A percentile compares a stretch with the other conserved stretches of the same genome.
These are phyloP conservation scores for Phytophthora colocasiae DNA, from an alignment of 352 stramenopile genomes.

Conservation along the genomic window DNA sequence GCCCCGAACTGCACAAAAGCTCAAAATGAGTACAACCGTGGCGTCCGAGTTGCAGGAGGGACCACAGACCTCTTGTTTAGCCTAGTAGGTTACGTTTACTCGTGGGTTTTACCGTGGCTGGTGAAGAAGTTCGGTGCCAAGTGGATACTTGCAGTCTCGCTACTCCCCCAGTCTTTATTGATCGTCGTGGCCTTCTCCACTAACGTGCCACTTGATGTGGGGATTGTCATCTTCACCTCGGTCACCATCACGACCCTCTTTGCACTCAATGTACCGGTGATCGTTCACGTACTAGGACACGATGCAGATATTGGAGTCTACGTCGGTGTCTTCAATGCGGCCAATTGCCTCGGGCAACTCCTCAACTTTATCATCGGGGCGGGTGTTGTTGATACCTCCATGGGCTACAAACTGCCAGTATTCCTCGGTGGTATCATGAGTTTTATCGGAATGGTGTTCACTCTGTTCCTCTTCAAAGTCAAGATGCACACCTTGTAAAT, in stretches of 20 bases:
- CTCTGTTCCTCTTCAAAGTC: conserved; percentile 49
- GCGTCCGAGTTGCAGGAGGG: conserved; percentile 39
- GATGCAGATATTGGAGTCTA: conserved; percentile 33
- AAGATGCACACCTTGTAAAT: conserved; percentile 51
- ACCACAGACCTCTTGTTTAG: conserved; percentile 49
- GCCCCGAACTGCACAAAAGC: conserved; percentile 35
- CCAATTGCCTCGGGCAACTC: conserved; percentile 33
- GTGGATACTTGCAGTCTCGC: conserved; percentile 20
- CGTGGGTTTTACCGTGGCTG: conserved; percentile 50
- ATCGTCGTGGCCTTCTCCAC: conserved; percentile 23
- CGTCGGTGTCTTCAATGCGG: conserved; percentile 32
- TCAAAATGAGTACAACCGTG: conserved; percentile 50
- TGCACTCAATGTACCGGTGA: conserved; percentile 30
- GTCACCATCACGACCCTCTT: conserved; percentile 28
- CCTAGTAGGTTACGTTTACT: conserved; percentile 47
- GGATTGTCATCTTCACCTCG: conserved; percentile 22
- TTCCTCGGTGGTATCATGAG: conserved; percentile 34
- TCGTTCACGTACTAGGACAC: conserved; percentile 27
- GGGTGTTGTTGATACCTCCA: conserved; percentile 14
- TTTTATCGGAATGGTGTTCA: conserved; percentile 43
- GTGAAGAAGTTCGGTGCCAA: conserved; percentile 41
- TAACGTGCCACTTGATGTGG: conserved; percentile 22
- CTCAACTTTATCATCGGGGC: conserved; percentile 33
- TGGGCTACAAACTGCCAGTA: conserved; percentile 35
- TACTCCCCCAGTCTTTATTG: conserved; percentile 27